These are phyloP conservation scores for Candida sanyaensis DNA, from an alignment of 1,139 yeast genomes.

Conservation along the genomic window DNA sequence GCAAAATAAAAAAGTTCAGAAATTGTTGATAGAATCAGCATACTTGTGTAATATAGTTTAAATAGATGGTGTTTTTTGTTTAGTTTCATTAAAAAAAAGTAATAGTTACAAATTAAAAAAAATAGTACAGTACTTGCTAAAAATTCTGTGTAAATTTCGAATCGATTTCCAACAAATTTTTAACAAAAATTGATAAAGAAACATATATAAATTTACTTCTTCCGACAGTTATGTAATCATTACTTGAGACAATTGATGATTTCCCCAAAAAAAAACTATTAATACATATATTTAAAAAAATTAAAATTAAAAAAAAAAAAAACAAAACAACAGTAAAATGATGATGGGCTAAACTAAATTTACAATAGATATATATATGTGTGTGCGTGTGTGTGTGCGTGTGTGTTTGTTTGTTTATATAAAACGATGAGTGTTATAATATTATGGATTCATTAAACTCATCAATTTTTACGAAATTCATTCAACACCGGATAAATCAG, in stretches of 20 bases:
- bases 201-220: too few relatives aligned
- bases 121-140: not conserved
- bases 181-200: too few relatives aligned
- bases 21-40: too few relatives aligned
- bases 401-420: not conserved
- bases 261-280: not conserved
- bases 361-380: not conserved
- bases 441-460: not conserved
- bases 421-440: too few relatives aligned
- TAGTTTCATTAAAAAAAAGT: not conserved
- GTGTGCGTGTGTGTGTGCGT: not conserved
- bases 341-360: constrained; percentile 1
- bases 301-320: not conserved
- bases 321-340: not conserved
- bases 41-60: constrained; percentile 2
- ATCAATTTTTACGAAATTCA: constrained; percentile 76
- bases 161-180: too few relatives aligned
- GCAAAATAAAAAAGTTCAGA: too few relatives aligned
- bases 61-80: not conserved
- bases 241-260: too few relatives aligned
- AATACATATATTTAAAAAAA: constrained; percentile 2
- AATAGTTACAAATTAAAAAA: not conserved
- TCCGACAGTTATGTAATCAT: too few relatives aligned
- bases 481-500: constrained; percentile 97
- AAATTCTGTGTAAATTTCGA: not conserved